Percentiles rank a stretch among this genome's conserved stretches.
Evolutionary conservation across 352 stramenopile genomes (phyloP).

Genomic region (Phytophthora lateralis): DNA sequence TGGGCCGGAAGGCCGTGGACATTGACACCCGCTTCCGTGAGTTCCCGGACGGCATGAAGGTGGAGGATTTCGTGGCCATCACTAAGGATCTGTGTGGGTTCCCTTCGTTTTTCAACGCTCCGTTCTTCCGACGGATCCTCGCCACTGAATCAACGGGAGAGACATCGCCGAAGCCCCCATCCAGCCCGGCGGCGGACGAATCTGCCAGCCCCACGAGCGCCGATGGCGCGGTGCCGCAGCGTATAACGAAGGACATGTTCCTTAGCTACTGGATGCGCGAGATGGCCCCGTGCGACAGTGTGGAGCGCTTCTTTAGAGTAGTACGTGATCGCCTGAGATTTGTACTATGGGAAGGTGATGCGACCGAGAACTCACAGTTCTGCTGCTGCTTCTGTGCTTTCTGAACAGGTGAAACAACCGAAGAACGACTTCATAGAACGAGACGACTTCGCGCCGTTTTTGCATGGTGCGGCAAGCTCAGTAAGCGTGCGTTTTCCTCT

Average conservation of each 20-base stretch:
- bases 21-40: slow-evolving; percentile 83
- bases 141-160: slow-evolving; percentile 28
- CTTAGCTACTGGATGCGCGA: slow-evolving; percentile 94
- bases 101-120: slow-evolving; percentile 98
- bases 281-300: slow-evolving; percentile 95
- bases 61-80: slow-evolving; percentile 92
- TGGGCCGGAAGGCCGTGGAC: slow-evolving; percentile 65
- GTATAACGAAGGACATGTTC: slow-evolving; percentile 91
- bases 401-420: slow-evolving; percentile 91
- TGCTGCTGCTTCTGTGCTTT: slow-evolving; percentile 5
- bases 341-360: neutral
- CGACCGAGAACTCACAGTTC: slow-evolving; percentile 5
- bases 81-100: slow-evolving; percentile 98
- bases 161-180: slow-evolving; percentile 25
- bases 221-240: slow-evolving; percentile 33
- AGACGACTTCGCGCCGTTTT: slow-evolving; percentile 98
- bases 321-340: slow-evolving; percentile 45
- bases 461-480: slow-evolving; percentile 80
- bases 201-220: slow-evolving; percentile 32
- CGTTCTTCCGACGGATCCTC: slow-evolving; percentile 94
- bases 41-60: slow-evolving; percentile 84
- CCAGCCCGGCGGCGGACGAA: slow-evolving; percentile 19
- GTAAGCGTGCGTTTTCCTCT: neutral
- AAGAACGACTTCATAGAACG: slow-evolving; percentile 90
- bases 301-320: slow-evolving; percentile 98